Percentiles rank a stretch among this genome's conserved stretches.
These are phyloP conservation scores for Colletotrichum zoysiae DNA, from an alignment of 2,329 filamentous ascomycete genomes.

Conservation along the genomic window DNA sequence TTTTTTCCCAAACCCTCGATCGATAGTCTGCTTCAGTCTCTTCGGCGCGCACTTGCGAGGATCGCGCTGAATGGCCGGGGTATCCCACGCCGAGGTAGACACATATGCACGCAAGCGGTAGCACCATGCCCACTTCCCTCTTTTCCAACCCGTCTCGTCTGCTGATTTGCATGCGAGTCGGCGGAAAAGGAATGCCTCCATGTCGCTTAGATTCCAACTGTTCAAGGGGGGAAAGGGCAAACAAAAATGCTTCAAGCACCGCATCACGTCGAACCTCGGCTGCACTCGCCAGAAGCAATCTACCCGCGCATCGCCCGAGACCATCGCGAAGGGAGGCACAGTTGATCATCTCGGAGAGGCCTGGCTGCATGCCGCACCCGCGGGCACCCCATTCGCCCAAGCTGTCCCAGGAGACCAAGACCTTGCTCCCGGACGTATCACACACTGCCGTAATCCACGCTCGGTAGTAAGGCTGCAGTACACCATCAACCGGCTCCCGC, in stretches of 20 bases:
- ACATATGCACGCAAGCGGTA: slow-evolving; percentile 13
- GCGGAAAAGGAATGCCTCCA: slow-evolving; percentile 23
- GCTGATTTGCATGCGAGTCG: slow-evolving; percentile 16
- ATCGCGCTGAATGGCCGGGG: slow-evolving; percentile 14
- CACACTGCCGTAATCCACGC: slow-evolving; percentile 22
- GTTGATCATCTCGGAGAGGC: slow-evolving; percentile 38
- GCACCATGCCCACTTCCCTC: slow-evolving; percentile 22
- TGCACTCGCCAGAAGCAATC: slow-evolving; percentile 13
- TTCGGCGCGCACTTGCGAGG: slow-evolving; percentile 3
- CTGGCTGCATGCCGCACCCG: slow-evolving; percentile 38
- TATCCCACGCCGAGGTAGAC: slow-evolving; percentile 2
- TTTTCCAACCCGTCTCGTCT: slow-evolving; percentile 20
- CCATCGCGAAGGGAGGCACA: slow-evolving; percentile 26
- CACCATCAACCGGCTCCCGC: slow-evolving; percentile 35
- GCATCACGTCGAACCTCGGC: slow-evolving; percentile 22
- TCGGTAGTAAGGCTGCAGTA: slow-evolving; percentile 40
- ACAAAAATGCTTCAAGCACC: slow-evolving; percentile 15
- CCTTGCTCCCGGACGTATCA: slow-evolving; percentile 25
- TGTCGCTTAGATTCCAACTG: slow-evolving; percentile 23
- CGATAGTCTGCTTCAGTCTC: slow-evolving; percentile 12
- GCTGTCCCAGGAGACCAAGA: slow-evolving; percentile 17
- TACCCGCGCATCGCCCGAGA: slow-evolving; percentile 33
- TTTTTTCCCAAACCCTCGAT: slow-evolving; percentile 16
- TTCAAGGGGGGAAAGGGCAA: slow-evolving; percentile 16
- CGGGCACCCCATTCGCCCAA: slow-evolving; percentile 31